Evolutionary conservation across 306 rosid species (phyloP), one percentile per base, ranked within the genome.

Genomic region (Castanea crenata): DNA sequence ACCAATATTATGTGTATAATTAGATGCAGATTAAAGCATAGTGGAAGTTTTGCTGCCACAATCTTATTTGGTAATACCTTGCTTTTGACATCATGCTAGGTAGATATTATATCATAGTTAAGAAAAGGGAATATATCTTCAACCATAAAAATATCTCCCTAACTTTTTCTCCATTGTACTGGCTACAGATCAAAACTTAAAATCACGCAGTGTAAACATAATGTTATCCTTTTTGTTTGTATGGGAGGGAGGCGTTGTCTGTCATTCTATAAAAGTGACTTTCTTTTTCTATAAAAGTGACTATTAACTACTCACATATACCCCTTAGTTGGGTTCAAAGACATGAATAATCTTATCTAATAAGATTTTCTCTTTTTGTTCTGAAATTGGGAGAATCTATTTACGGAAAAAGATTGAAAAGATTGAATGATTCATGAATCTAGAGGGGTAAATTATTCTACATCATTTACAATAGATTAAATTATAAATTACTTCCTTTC

Each of bases 11-110:
- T 55, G 11, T 52, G 75, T 41, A 44, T 74, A 79, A 7, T 76
- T 56, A 6, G 76, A 84, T 81, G 82, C 74, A 58, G 41, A 49
- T 54, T 63, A 21, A 25, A 74, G 74, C 51, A 8, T 67, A 31
- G 85, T 89, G 88, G 89, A 74, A 31, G 74, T 27, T 85, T 81
- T 72, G 89, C 75, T 88, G 92, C 87, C 82, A 3, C 59, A 38
- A 31, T 69, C 81, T 78, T 19, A 83, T 89, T 91, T 80, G 90
- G 74, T 75, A 61, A 6, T 49, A 29, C 8, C 57, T 71, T 63
- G 19, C 89, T 76, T 86, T 85, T 85, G 87, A 86, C 85, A 82
- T 87, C 85, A 81, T 61, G 85, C 54, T 51, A 23, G 71, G 70
- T 55, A 78, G 74, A 69, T 80, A 52, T 46, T 46, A 69, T 84